Evolutionary conservation across 352 stramenopile genomes (phyloP).

Genomic region (Aphanomyces euteiches): DNA sequence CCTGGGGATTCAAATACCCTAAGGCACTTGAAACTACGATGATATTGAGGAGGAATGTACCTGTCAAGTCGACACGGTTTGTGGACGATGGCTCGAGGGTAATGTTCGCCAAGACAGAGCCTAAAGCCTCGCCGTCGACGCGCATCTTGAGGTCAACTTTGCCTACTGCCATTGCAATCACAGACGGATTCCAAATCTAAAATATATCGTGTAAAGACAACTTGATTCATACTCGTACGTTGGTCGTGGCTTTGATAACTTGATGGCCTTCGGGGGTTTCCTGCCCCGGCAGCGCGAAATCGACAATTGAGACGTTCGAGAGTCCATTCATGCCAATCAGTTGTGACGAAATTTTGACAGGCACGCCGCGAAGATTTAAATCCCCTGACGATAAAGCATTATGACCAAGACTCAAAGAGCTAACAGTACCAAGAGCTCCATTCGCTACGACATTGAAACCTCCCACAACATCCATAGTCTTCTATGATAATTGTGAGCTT

Average conservation of each 20-base stretch:
- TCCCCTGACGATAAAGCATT: no score
- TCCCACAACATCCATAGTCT: no score
- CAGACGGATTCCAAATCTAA: slow-evolving; percentile 30
- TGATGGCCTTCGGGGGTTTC: not conserved
- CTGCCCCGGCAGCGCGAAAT: slow-evolving; percentile 3
- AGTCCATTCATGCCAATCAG: slow-evolving; percentile 24
- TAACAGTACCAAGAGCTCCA: slow-evolving; percentile 8
- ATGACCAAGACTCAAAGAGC: not conserved
- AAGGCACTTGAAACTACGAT: not conserved
- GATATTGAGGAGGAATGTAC: not conserved
- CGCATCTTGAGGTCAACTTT: slow-evolving; percentile 11
- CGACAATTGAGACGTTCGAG: slow-evolving; percentile 18
- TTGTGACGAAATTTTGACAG: not conserved
- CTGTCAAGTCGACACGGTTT: not conserved
- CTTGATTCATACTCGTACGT: slow-evolving; percentile 13
- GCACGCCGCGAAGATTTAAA: not conserved
- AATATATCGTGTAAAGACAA: not conserved
- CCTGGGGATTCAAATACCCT: not conserved
- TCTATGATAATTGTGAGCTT: no score
- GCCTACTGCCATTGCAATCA: slow-evolving; percentile 20
- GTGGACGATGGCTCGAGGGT: not conserved
- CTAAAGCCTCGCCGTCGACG: not conserved
- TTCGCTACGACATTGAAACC: slow-evolving; percentile 7
- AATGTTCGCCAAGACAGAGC: not conserved
- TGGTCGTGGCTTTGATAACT: not conserved